phyloP scores from a whole-genome alignment of 2,329 filamentous ascomycete genomes.

The Fusarium xyrophilum region DNA sequence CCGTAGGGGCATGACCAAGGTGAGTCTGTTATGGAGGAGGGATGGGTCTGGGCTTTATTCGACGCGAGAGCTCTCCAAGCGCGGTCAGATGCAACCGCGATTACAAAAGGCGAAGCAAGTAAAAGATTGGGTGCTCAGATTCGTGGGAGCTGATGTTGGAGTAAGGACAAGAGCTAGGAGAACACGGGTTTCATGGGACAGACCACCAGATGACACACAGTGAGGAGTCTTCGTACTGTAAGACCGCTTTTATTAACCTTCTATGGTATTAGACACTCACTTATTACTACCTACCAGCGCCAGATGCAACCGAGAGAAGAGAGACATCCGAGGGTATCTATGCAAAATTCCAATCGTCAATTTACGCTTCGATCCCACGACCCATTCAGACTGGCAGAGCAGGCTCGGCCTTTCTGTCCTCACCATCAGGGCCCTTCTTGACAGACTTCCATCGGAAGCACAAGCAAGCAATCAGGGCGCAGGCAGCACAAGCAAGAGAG shows the following conservation, averaged over 20 bases:
- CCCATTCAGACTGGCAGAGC: constrained; percentile 35
- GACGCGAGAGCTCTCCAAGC: constrained; percentile 53
- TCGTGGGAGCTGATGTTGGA: constrained; percentile 60
- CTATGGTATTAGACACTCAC: constrained; percentile 14
- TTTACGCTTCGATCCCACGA: not conserved
- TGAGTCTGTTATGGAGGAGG: constrained; percentile 69
- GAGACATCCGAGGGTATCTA: constrained; percentile 40
- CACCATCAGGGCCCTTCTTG: constrained; percentile 49
- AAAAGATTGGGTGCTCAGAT: constrained; percentile 75
- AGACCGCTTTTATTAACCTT: constrained; percentile 5
- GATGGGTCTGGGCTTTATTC: constrained; percentile 63
- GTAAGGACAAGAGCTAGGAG: constrained; percentile 19
- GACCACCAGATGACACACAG: constrained; percentile 52
- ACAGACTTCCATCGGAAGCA: constrained; percentile 62
- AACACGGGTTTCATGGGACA: constrained; percentile 47
- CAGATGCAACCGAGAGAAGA: constrained; percentile 31
- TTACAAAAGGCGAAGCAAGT: constrained; percentile 70
- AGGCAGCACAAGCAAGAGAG: constrained; percentile 55
- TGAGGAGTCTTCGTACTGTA: constrained; percentile 23
- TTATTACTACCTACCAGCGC: constrained; percentile 18
- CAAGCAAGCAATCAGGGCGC: constrained; percentile 53
- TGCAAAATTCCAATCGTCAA: constrained; percentile 29
- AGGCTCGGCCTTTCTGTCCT: constrained; percentile 41
- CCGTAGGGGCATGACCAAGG: constrained; percentile 71
- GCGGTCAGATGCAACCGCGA: constrained; percentile 54